Evolutionary conservation across 331 rosid species (phyloP), one percentile per base, ranked within the genome.

Genomic region (Erythrophleum ivorense): DNA sequence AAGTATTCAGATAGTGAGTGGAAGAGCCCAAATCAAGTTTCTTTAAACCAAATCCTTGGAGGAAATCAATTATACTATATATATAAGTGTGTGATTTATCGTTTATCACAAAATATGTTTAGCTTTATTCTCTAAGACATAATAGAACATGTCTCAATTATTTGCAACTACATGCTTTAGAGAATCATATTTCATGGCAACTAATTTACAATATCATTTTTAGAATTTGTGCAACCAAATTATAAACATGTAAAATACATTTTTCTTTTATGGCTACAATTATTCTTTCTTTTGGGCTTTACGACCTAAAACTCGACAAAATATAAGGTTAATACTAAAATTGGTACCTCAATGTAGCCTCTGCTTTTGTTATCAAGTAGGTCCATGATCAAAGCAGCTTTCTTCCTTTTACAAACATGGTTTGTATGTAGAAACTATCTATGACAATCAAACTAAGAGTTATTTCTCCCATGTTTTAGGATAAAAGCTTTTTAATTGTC

Each of bases 281-380:
- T 40, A 29, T 5, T 0, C 71, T 16, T 66, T 66, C 29, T 31
- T 36, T 66, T 40, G 38, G 50, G 45, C 29, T 33, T 12, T 40
- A 24, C 29, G 29, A 24, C 29, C 29, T 24, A 24, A 24, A 24
- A 24, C 29, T 24, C 29, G 29, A 24, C 29, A 24, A 24, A 24
- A 24, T 24, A 24, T 24, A 24, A 24, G 29, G 29, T 24, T 62
- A 73, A 69, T 49, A 65, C 70, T 53, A 77, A 66, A 48, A 33
- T 53, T 7, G 68, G 43, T 78, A 92, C 98, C 97, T 92, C 91
- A 81, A 94, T 81, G 73, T 87, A 92, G 80, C 94, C 93, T 81
- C 79, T 82, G 60, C 86, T 88, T 85, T 90, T 89, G 40, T 58
- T 85, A 88, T 94, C 97, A 9, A 91, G 86, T 29, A 80, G 67